Percentiles rank a stretch among this genome's conserved stretches.
Evolutionary conservation across 2,329 filamentous ascomycete species (phyloP).

Genomic region (Keithomyces neogunnii): DNA sequence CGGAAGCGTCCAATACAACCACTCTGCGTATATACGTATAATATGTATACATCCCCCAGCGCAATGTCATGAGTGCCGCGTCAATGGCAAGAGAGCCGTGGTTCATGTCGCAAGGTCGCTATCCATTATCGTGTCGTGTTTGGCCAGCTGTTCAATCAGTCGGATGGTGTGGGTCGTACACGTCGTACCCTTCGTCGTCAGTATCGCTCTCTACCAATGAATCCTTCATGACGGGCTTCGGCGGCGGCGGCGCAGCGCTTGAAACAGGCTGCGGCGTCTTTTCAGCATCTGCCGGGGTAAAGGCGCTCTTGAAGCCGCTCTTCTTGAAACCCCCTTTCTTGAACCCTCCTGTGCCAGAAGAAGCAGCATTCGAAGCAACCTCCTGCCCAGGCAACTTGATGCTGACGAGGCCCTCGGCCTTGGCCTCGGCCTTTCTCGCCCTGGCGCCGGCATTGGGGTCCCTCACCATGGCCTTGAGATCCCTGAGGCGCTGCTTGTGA

Average conservation of each 20-base stretch:
- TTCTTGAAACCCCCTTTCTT: constrained; percentile 73
- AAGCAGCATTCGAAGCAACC: constrained; percentile 12
- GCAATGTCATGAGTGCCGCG: neutral
- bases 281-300: constrained; percentile 34
- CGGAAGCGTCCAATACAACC: too few relatives aligned
- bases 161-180: constrained; percentile 53
- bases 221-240: constrained; percentile 17
- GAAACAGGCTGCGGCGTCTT: neutral
- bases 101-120: neutral
- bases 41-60: neutral
- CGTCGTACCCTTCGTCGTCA: constrained; percentile 63
- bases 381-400: constrained; percentile 48
- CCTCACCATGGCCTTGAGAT: constrained; percentile 77
- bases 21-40: neutral
- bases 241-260: constrained; percentile 7
- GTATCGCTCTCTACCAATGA: constrained; percentile 48
- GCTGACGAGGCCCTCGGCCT: constrained; percentile 59
- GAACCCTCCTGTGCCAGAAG: constrained; percentile 38
- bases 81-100: neutral
- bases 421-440: constrained; percentile 61
- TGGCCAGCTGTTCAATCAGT: constrained; percentile 42
- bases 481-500: constrained; percentile 82
- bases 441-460: constrained; percentile 58
- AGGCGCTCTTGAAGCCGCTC: constrained; percentile 72
- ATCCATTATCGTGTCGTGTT: neutral